Base-by-base conservation (phyloP, 805 yeast species). In the Deakozyma indianensis region DNA sequence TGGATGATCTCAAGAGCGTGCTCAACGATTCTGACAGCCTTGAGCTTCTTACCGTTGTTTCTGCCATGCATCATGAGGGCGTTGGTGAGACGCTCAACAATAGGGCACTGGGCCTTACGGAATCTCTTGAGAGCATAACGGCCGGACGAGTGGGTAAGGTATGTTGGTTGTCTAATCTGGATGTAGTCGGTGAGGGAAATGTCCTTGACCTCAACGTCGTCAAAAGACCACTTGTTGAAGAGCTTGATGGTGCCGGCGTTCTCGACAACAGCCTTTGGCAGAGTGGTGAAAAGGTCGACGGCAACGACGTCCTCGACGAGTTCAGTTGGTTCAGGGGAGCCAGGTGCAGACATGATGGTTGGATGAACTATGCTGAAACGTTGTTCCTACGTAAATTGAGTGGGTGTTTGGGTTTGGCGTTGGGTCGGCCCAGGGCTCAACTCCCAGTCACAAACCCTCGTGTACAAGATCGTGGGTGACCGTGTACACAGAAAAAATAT, bases 51-150 rank as follows among this genome's bases (percentile, higher is more conserved):
- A 82, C 99, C 99, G 83, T 94, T 92, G 94, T 92, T 92, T 80
- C 97, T 90, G 79, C 99, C 99, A 83, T 92, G 88, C 98, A 92
- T 92, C 98, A 92, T 92, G 70, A 92, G 79, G 56, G 98, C 83
- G 90, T 92, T 90, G 75, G 97, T 90, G 72, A 92, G 80, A 81
- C 99, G 90, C 83, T 92, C 99, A 62, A 92, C 72, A 71, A 92
- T 82, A 67, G 97, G 97, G 78, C 96, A 88, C 80, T 92, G 98
- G 61, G 97, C 92, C 83, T 92, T 92, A 83, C 97, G 88, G 84
- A 92, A 92, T 76, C 98, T 88, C 86, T 92, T 92, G 75, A 85
- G 71, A 65, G 97, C 97, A 77, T 90, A 92, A 75, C 96, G 90
- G 71, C 98, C 98, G 64, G 98, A 96, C 65, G 97, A 86, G 92